Conservation (phyloP, 371 early-diverging fungal genomes). For the Conidiobolus incongruus region DNA sequence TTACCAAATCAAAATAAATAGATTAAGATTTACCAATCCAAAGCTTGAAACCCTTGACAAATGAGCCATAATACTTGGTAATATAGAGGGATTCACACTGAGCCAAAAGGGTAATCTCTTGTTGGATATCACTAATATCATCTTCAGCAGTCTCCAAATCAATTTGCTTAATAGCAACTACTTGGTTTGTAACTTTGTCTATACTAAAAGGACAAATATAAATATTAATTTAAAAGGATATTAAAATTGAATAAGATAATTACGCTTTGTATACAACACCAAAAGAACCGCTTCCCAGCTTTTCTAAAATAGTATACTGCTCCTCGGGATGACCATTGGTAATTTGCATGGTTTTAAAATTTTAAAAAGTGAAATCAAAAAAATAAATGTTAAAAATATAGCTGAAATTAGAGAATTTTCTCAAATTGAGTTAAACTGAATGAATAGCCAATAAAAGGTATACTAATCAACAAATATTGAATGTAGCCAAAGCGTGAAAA, state of each 20-base stretch:
- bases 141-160: conserved; percentile 88
- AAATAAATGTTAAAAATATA: no score
- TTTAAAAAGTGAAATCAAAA: no score
- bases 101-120: conserved; percentile 84
- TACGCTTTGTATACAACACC: conserved; percentile 26
- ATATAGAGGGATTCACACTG: conserved; percentile 78
- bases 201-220: conserved; percentile 17
- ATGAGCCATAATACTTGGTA: conserved; percentile 70
- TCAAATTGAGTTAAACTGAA: no score
- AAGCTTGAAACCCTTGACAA: conserved; percentile 55
- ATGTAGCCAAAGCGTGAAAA: no score
- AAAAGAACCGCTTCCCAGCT: conserved; percentile 23
- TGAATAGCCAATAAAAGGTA: no score
- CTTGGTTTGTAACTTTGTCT: conserved; percentile 45
- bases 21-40: conserved; percentile 39
- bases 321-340: conserved; percentile 12
- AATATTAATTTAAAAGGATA: not conserved
- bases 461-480: no score
- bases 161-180: conserved; percentile 82
- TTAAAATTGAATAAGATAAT: conserved; percentile 6
- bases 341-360: not conserved
- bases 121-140: conserved; percentile 93
- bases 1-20: conserved; percentile 11
- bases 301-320: conserved; percentile 18
- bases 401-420: no score